phyloP scores from a whole-genome alignment of 305 asterid species.

The Fraxinus dipetala region DNA sequence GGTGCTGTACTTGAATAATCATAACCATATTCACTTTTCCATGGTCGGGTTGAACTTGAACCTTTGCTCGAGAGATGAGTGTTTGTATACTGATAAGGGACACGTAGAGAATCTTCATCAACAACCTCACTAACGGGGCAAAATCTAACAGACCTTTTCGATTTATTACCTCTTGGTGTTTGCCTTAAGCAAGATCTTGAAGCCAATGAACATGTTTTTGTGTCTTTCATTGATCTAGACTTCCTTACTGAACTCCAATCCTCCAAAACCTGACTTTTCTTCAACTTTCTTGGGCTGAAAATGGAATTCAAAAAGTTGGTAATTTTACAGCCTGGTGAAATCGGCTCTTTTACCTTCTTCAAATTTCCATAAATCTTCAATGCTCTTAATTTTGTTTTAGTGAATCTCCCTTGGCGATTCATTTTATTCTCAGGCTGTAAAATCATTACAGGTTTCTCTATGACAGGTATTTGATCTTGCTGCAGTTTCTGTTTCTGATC shows the following conservation, averaged over 20 bases:
- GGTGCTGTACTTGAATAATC: conserved; percentile 15
- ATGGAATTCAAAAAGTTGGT: conserved; percentile 65
- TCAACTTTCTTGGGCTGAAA: conserved; percentile 59
- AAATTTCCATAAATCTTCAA: conserved; percentile 64
- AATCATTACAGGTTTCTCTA: conserved; percentile 19
- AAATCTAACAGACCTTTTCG: conserved; percentile 71
- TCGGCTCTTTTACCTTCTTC: conserved; percentile 75
- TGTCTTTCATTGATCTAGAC: conserved; percentile 67
- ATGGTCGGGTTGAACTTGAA: not conserved
- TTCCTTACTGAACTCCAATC: conserved; percentile 58
- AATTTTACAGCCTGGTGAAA: conserved; percentile 82
- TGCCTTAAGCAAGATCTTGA: conserved; percentile 59
- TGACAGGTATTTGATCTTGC: not conserved
- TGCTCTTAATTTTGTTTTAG: conserved; percentile 55
- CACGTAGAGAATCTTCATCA: conserved; percentile 33
- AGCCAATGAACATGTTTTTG: conserved; percentile 34
- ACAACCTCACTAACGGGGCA: conserved; percentile 58
- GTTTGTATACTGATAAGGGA: not conserved
- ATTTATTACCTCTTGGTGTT: conserved; percentile 34
- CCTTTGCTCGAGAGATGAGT: not conserved
- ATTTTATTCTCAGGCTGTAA: conserved; percentile 18
- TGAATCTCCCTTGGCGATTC: conserved; percentile 35
- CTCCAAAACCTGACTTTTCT: conserved; percentile 40
- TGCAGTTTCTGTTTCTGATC: conserved; percentile 6
- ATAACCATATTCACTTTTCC: not conserved